These are phyloP conservation scores for Globisporangium echinulatum DNA, from an alignment of 352 stramenopile species.

Conservation along the genomic window DNA sequence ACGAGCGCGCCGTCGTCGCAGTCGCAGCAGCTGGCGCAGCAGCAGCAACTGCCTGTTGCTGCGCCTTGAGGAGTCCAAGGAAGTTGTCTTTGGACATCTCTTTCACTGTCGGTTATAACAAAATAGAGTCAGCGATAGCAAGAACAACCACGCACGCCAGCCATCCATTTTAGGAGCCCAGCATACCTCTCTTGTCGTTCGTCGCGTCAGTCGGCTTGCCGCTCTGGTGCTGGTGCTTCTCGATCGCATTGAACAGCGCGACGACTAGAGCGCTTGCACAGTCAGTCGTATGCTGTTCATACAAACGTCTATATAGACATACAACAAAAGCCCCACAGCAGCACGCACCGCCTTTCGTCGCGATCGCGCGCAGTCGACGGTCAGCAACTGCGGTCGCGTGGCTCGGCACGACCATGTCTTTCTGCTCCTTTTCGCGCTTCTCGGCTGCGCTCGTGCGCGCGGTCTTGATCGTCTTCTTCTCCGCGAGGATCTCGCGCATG, in stretches of 20 bases:
- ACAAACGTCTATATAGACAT: background rate
- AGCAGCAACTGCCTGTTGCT: slow-evolving; percentile 27
- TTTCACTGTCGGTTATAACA: slow-evolving; percentile 33
- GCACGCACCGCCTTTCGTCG: slow-evolving; percentile 65
- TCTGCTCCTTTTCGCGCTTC: slow-evolving; percentile 68
- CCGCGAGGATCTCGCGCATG: slow-evolving; percentile 76
- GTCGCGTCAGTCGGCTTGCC: slow-evolving; percentile 51
- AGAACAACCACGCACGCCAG: background rate
- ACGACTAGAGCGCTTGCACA: slow-evolving; percentile 37
- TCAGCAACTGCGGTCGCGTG: slow-evolving; percentile 56
- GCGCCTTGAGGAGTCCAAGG: slow-evolving; percentile 64
- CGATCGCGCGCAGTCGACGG: slow-evolving; percentile 67
- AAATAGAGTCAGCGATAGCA: too few species aligned
- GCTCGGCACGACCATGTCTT: slow-evolving; percentile 67
- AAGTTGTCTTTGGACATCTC: slow-evolving; percentile 85
- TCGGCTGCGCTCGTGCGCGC: slow-evolving; percentile 60
- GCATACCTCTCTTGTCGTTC: slow-evolving; percentile 57
- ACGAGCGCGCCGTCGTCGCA: slow-evolving; percentile 40
- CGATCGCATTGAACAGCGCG: slow-evolving; percentile 80
- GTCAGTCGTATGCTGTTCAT: background rate
- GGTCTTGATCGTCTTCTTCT: slow-evolving; percentile 69
- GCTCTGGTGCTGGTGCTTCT: slow-evolving; percentile 77
- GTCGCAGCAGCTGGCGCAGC: slow-evolving; percentile 1
- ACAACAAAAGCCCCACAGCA: background rate
- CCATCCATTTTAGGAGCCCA: too few species aligned